These are phyloP conservation scores for Herpotrichia juniperi DNA, from an alignment of 2,329 filamentous ascomycete species.

Conservation along the genomic window DNA sequence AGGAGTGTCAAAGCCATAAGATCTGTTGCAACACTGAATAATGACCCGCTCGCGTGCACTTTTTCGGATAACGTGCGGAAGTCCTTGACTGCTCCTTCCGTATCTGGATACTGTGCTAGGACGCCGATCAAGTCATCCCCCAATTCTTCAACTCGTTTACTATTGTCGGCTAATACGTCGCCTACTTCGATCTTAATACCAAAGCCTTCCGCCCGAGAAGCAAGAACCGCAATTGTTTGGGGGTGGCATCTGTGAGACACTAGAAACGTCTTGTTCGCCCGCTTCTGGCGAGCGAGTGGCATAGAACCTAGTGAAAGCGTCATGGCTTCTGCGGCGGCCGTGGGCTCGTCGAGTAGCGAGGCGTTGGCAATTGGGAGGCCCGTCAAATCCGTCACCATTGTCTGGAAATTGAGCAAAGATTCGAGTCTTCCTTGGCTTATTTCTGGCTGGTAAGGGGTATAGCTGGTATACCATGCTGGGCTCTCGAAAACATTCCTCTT, in stretches of 20 bases:
- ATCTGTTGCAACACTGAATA: slow-evolving; percentile 88
- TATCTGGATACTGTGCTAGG: slow-evolving; percentile 94
- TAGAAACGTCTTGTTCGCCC: slow-evolving; percentile 78
- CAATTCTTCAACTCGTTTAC: slow-evolving; percentile 71
- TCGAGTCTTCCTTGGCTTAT: slow-evolving; percentile 95
- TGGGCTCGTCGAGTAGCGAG: slow-evolving; percentile 87
- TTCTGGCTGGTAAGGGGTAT: slow-evolving; percentile 96
- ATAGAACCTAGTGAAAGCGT: slow-evolving; percentile 84
- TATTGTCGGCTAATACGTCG: slow-evolving; percentile 71
- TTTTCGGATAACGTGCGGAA: slow-evolving; percentile 75
- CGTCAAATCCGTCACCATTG: slow-evolving; percentile 86
- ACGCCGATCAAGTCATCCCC: slow-evolving; percentile 87
- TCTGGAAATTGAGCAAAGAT: slow-evolving; percentile 95
- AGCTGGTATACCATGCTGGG: slow-evolving; percentile 97
- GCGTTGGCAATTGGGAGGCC: slow-evolving; percentile 88
- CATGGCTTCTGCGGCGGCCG: slow-evolving; percentile 94
- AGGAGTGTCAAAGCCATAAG: slow-evolving; percentile 85
- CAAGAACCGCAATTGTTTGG: slow-evolving; percentile 83
- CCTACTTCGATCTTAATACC: slow-evolving; percentile 78
- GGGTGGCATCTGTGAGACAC: slow-evolving; percentile 84
- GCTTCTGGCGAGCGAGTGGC: slow-evolving; percentile 73
- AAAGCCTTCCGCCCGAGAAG: slow-evolving; percentile 88
- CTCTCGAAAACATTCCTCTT: slow-evolving; percentile 92
- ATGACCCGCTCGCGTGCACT: slow-evolving; percentile 77
- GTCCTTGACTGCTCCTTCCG: slow-evolving; percentile 78